Base-by-base conservation (phyloP, 345 rosid species). In the Hypericum perforatum region DNA sequence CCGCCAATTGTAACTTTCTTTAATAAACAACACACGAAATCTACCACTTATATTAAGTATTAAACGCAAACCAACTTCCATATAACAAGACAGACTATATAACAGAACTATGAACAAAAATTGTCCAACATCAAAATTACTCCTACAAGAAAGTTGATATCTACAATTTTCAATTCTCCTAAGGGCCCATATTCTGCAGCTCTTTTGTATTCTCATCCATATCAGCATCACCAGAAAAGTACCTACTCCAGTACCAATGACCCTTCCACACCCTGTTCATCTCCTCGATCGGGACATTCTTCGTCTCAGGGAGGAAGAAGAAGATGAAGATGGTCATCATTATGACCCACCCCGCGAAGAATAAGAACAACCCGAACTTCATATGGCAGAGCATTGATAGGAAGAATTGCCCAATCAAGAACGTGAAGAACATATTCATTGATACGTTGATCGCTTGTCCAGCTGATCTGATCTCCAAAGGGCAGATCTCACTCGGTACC, bases 301-400 rank as follows among this genome's bases (percentile, higher is more conserved):
- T 51, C n/a, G 54, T 51, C 38, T 51, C 54, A 8, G 54, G 54
- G 14, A 51, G 41, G 14, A 51, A 37, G 39, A 51, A 51, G 41
- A 9, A 51, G 41, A 51, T 37, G 41, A 51, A 51, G 15, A 7
- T 16, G 7, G 54, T 36, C 54, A 51, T 51, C 14, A 51, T 38
- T 6, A 11, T 15, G 9, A 51, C 54, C 36, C 36, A 51, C 41
- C 40, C 54, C 8, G 41, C 54, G 13, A 51, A 51, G 41, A 51
- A 37, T 7, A 51, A 32, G 54, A 51, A 51, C 15, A 51, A 41
- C 5, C 54, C 54, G n/a, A 7, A 51, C 41, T 51, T 51, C 12
- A 51, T 11, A 3, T 36, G 12, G 39, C 54, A 51, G 5, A 51
- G 54, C 54, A 51, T 36, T 9, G 40, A 36, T 7, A 51, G 15